phyloP scores from a whole-genome alignment of 2,329 filamentous ascomycete species.

The Diaporthe caulivora region DNA sequence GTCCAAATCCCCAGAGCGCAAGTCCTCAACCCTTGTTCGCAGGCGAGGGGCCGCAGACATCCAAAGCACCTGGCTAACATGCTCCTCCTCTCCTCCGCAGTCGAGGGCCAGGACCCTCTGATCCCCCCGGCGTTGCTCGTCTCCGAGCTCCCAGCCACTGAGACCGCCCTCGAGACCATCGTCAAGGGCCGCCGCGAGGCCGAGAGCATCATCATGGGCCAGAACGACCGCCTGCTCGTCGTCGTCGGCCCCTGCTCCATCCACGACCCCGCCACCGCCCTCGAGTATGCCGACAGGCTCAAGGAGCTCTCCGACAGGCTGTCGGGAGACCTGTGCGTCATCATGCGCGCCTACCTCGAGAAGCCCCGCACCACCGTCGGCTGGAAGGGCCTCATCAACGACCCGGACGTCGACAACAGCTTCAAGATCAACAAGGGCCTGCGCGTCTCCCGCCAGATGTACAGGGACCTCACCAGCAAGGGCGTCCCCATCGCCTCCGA shows the following conservation, averaged over 20 bases:
- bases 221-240: conserved; percentile 89
- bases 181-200: conserved; percentile 77
- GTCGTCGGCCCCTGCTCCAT: conserved; percentile 97
- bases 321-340: conserved; percentile 84
- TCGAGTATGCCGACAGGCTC: conserved; percentile 88
- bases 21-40: not conserved
- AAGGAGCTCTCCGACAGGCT: conserved; percentile 84
- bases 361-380: conserved; percentile 98
- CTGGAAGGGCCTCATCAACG: conserved; percentile 99
- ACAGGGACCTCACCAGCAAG: conserved; percentile 85
- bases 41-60: not conserved
- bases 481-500: conserved; percentile 97
- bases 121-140: conserved; percentile 90
- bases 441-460: conserved; percentile 90
- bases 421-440: conserved; percentile 99
- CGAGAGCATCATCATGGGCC: conserved; percentile 81
- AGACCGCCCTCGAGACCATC: conserved; percentile 74
- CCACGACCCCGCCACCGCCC: conserved; percentile 88
- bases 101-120: conserved; percentile 93
- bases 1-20: not conserved
- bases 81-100: conserved; percentile 59
- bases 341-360: conserved; percentile 99
- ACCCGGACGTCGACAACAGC: conserved; percentile 96
- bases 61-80: conserved; percentile 44
- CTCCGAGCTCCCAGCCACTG: conserved; percentile 82